These are phyloP conservation scores for Cyanidium caldarium DNA, from an alignment of 23 red algal species.

Conservation along the genomic window DNA sequence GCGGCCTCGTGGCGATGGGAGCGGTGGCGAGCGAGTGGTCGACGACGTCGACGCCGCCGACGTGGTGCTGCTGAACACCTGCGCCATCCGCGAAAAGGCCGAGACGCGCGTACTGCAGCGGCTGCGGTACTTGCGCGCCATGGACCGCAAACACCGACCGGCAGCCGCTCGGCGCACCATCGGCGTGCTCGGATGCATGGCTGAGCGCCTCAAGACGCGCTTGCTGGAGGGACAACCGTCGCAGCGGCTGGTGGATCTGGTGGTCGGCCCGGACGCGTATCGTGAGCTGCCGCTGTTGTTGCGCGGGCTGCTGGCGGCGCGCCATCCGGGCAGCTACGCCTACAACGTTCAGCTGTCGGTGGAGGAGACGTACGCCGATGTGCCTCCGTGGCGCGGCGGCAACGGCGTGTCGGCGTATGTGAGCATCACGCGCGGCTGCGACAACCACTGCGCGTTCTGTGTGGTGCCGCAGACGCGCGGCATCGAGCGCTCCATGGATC, in stretches of 20 bases:
- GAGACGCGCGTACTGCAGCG: slow-evolving; percentile 16
- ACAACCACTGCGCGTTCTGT: slow-evolving; percentile 38
- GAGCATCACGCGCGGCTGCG: slow-evolving; percentile 29
- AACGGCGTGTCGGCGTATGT: slow-evolving; percentile 21
- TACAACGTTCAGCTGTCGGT: slow-evolving; percentile 33
- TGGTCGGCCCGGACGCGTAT: slow-evolving; percentile 48
- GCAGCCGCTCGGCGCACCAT: not conserved
- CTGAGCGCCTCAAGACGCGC: slow-evolving; percentile 28
- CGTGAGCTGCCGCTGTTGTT: slow-evolving; percentile 38
- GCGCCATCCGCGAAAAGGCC: slow-evolving; percentile 43
- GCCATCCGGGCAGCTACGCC: not conserved
- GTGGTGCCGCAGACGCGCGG: slow-evolving; percentile 43
- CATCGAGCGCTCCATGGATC: slow-evolving; percentile 16
- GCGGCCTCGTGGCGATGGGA: no score
- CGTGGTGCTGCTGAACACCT: slow-evolving; percentile 39
- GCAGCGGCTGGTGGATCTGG: slow-evolving; percentile 19
- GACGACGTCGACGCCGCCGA: slow-evolving; percentile 14
- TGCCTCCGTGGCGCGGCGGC: slow-evolving; percentile 6
- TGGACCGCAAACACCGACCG: not conserved
- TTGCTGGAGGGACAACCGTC: slow-evolving; percentile 10
- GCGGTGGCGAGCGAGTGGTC: no score
- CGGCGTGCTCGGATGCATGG: slow-evolving; percentile 51
- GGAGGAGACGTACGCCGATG: slow-evolving; percentile 52
- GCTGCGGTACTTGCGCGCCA: not conserved
- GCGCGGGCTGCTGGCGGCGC: not conserved